Evolutionary conservation across 768 basidiomycete species (phyloP).

Genomic region (Leccinellum luteum): DNA sequence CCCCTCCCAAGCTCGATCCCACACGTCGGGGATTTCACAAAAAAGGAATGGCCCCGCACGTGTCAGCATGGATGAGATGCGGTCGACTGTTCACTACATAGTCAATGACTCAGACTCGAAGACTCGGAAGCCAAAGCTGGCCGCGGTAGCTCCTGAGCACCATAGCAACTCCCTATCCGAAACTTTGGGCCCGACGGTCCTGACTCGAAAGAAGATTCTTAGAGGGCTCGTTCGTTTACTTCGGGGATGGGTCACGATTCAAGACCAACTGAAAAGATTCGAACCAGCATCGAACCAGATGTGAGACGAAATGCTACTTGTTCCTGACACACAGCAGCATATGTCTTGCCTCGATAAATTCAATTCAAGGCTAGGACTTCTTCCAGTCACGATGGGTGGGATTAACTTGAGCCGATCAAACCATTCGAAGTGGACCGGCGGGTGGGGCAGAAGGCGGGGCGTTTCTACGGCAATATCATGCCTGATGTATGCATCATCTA

Average conservation of each 20-base stretch:
- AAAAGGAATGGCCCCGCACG: not conserved
- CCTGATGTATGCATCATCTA: not conserved
- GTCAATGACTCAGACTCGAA: conserved; percentile 11
- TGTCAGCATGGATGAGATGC: conserved; percentile 5
- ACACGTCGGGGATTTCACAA: not conserved
- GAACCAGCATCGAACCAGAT: not conserved
- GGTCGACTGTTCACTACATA: not conserved
- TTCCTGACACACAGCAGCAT: not conserved
- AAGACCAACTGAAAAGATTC: not conserved
- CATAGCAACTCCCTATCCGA: conserved; percentile 6
- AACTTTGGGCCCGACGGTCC: not conserved
- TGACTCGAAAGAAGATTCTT: not conserved
- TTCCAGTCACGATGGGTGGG: not conserved
- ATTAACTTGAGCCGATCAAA: not conserved
- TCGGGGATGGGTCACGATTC: not conserved
- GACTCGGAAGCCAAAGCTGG: not conserved
- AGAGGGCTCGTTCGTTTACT: not conserved
- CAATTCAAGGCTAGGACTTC: not conserved
- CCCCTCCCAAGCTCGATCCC: not conserved
- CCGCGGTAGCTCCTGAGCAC: not conserved
- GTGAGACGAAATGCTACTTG: not conserved
- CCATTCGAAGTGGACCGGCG: conserved; percentile 1
- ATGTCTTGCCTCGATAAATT: not conserved
- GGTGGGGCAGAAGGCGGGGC: not conserved
- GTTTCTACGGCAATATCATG: not conserved